Conservation (phyloP, 2,329 filamentous ascomycete species). For the Trichoderma cornu-damae region DNA sequence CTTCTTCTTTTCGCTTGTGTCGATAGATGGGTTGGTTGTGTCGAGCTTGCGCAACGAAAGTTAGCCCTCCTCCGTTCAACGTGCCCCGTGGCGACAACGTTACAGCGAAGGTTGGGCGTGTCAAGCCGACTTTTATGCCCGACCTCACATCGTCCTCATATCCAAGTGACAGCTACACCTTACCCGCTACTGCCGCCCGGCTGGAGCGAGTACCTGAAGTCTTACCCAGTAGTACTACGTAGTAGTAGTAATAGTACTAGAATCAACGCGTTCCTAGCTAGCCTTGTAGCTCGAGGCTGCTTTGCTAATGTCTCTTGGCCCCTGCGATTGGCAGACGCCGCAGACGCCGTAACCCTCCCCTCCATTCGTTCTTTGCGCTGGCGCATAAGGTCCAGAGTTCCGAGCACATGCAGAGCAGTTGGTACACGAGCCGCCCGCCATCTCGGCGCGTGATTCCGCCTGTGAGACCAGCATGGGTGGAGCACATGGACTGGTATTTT, state of each 20-base stretch:
- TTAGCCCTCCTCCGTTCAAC: too few relatives aligned
- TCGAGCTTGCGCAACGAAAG: too few relatives aligned
- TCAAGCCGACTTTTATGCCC: neutral
- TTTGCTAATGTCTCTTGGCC: neutral
- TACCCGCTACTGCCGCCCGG: neutral
- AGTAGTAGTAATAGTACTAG: too few relatives aligned
- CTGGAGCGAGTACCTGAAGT: neutral
- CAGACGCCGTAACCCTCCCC: too few relatives aligned
- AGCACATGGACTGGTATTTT: neutral
- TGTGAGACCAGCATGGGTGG: neutral
- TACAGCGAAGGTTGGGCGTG: too few relatives aligned
- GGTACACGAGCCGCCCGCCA: neutral
- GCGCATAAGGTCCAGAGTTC: neutral
- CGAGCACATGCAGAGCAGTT: neutral
- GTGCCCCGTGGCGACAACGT: too few relatives aligned
- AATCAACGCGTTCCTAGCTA: too few relatives aligned
- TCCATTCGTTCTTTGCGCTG: too few relatives aligned
- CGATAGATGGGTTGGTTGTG: too few relatives aligned
- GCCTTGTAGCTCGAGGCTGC: neutral
- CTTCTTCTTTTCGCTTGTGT: too few relatives aligned
- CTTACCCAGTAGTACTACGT: too few relatives aligned
- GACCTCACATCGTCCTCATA: neutral
- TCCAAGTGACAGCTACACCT: too few relatives aligned
- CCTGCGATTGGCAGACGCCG: slow-evolving; percentile 1
- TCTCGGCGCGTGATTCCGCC: neutral